Evolutionary conservation across 1,284 basidiomycete species (phyloP), one percentile per base, ranked within the genome.

Genomic region (Volvariella surrecta): DNA sequence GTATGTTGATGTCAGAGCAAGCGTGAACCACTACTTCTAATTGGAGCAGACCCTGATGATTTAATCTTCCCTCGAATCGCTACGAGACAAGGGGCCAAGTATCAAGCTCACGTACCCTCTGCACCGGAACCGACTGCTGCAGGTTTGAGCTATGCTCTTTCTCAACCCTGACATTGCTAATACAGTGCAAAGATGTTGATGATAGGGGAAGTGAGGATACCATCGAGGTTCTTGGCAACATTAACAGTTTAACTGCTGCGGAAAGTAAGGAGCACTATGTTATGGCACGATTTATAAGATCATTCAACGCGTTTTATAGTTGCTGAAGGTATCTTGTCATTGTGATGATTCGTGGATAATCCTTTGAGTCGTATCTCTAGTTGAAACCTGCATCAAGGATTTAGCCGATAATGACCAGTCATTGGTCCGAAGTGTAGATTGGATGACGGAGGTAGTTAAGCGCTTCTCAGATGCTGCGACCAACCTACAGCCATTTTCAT

Each of bases 31-130:
- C 30, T 20, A 22, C 24, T 22, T 34, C 42, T 34, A 35, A 47
- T 39, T 19, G 43, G 9, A 46, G 53, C 55, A 85, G 92, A 96
- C 70, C 79, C 89, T 30, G 89, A 97, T 60, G 94, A 97, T 67
- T 78, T 90, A 45, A 95, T 96, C 59, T 97, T 93, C 62, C 92
- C 93, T 45, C 82, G 90, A 39, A 82, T 89, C 4, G 87, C 89
- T 2, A 93, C 89, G 11, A 82, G 94, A 13, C 73, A 90, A 18
- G 93, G 93, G 3, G 74, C 81, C 40, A 93, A 89, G 57, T 97
- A 78, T 58, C 94, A 97, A 59, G 86, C 81, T 6, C 70, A 54
- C 41, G 70, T 82, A 1, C 73, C 80, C 18, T 53, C 64, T 32
- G 64, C 69, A 2, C 71, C 74, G 32, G 70, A 73, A 48, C 59